Evolutionary conservation across 805 yeast species (phyloP).

Genomic region (Pichia californica): DNA sequence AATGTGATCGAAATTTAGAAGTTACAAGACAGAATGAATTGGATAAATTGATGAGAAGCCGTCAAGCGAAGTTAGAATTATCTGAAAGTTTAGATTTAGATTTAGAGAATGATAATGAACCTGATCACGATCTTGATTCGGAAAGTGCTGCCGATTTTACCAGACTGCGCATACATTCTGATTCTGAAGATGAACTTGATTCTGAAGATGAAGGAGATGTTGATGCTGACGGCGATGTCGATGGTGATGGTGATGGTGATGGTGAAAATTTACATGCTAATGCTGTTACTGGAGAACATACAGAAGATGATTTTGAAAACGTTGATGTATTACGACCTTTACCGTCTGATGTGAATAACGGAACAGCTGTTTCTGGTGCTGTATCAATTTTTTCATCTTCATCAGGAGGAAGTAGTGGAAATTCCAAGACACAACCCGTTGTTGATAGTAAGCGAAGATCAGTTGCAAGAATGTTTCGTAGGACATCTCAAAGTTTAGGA

Average conservation of each 20-base stretch:
- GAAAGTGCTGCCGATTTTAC: constrained; percentile 5
- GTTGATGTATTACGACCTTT: constrained; percentile 10
- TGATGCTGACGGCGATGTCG: constrained; percentile 18
- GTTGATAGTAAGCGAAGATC: constrained; percentile 66
- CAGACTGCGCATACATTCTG: constrained; percentile 13
- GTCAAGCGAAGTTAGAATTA: constrained; percentile 11
- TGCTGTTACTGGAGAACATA: background rate
- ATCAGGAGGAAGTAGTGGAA: constrained; percentile 21
- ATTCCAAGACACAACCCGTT: constrained; percentile 46
- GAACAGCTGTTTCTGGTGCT: background rate
- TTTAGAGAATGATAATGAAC: too few species aligned
- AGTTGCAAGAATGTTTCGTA: constrained; percentile 66
- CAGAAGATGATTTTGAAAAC: constrained; percentile 21
- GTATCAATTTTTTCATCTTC: constrained; percentile 25
- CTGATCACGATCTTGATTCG: too few species aligned
- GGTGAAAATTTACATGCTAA: constrained; percentile 25
- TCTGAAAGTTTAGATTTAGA: background rate
- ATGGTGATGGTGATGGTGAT: constrained; percentile 14
- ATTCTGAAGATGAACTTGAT: constrained; percentile 33
- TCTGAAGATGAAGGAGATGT: constrained; percentile 11
- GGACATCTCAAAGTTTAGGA: constrained; percentile 73
- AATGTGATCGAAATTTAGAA: constrained; percentile 9
- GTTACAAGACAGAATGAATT: constrained; percentile 11
- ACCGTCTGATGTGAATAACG: constrained; percentile 1
- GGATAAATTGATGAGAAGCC: constrained; percentile 9